Conservation (phyloP, 306 rosid species). For the Argentina anserina region DNA sequence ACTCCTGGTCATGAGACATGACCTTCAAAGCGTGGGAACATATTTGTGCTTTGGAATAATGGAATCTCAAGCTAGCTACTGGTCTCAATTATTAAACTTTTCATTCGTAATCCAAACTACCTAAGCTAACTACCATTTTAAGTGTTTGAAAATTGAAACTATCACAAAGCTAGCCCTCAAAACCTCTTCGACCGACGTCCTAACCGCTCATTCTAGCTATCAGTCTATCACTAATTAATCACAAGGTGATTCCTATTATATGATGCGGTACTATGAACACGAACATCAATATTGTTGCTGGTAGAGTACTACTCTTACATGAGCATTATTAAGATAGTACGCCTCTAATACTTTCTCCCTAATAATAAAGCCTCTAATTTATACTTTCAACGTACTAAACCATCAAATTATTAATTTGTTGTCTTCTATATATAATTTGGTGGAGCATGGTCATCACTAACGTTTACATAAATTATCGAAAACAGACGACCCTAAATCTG, state of each 20-base stretch:
- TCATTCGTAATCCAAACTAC: slow-evolving; percentile 9
- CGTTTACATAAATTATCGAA: background rate
- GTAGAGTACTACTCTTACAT: background rate
- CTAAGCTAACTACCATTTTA: background rate
- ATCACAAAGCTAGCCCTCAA: background rate
- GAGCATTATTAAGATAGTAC: too few relatives aligned
- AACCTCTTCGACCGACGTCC: background rate
- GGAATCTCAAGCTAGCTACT: background rate
- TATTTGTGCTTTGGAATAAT: slow-evolving; percentile 2
- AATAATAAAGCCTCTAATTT: too few relatives aligned
- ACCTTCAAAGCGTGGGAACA: background rate
- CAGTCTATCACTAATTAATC: background rate
- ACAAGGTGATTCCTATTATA: background rate
- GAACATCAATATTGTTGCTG: background rate
- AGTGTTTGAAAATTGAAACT: background rate
- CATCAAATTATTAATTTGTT: background rate
- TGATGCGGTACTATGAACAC: background rate
- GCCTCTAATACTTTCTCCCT: too few relatives aligned
- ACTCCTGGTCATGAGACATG: background rate
- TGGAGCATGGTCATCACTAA: background rate
- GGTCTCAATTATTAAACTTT: background rate
- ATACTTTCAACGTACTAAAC: too few relatives aligned
- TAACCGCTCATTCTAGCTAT: background rate
- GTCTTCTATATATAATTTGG: background rate
- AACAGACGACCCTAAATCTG: background rate